phyloP scores from a whole-genome alignment of 2,329 filamentous ascomycete genomes.

The Paramyrothecium roridum region DNA sequence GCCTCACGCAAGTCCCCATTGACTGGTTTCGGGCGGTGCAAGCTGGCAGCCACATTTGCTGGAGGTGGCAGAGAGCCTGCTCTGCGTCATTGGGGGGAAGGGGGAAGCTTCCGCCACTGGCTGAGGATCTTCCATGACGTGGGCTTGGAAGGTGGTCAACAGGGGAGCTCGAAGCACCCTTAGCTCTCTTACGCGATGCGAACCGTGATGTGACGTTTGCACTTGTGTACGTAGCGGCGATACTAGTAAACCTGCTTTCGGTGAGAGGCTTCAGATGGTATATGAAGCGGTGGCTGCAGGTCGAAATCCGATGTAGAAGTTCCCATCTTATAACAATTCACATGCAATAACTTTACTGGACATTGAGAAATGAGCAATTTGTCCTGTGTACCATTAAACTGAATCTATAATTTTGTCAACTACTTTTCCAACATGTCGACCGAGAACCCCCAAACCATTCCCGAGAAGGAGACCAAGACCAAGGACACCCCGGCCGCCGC shows the following conservation, averaged over 20 bases:
- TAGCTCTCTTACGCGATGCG: background rate
- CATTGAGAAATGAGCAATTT: background rate
- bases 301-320: too few species aligned
- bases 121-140: background rate
- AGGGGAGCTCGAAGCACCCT: background rate
- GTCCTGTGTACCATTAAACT: background rate
- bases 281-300: too few species aligned
- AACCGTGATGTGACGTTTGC: background rate
- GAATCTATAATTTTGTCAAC: background rate
- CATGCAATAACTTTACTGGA: too few species aligned
- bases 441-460: conserved; percentile 20
- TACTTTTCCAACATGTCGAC: conserved; percentile 14
- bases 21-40: background rate
- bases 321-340: too few species aligned
- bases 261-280: too few species aligned
- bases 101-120: background rate
- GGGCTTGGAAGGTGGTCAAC: background rate
- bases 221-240: too few species aligned
- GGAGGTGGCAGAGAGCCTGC: background rate
- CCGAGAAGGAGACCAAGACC: conserved; percentile 18
- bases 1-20: background rate
- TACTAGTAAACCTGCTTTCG: too few species aligned
- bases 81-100: background rate
- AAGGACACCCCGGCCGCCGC: conserved; percentile 22
- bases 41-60: background rate